These are phyloP conservation scores for Xerocomellus chrysenteron DNA, from an alignment of 768 basidiomycete species.

Conservation along the genomic window DNA sequence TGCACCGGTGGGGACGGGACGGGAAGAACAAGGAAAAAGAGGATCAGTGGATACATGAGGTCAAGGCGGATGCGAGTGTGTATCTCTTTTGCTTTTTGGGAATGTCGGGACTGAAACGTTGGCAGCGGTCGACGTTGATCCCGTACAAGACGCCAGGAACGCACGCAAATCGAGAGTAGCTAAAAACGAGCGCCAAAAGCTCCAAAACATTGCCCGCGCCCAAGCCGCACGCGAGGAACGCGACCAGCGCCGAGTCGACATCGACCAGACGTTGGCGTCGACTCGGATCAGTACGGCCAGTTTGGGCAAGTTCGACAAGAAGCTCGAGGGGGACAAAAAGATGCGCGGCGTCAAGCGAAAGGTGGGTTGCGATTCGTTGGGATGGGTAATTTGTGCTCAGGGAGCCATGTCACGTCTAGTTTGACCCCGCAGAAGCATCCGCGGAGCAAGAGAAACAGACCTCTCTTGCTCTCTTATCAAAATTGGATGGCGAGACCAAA, in stretches of 20 bases:
- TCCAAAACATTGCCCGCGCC: slow-evolving; percentile 69
- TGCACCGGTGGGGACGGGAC: slow-evolving; percentile 83
- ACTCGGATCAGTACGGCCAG: slow-evolving; percentile 87
- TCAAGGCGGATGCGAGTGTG: slow-evolving; percentile 83
- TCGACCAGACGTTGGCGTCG: slow-evolving; percentile 74
- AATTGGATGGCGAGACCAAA: slow-evolving; percentile 72
- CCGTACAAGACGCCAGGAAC: slow-evolving; percentile 69
- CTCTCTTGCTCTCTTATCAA: slow-evolving; percentile 72
- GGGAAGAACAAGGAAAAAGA: slow-evolving; percentile 89
- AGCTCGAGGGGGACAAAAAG: slow-evolving; percentile 90
- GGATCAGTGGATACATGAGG: slow-evolving; percentile 89
- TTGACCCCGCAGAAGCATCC: slow-evolving; percentile 76
- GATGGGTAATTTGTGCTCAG: background rate
- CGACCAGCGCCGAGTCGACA: slow-evolving; percentile 61
- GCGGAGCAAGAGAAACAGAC: slow-evolving; percentile 65
- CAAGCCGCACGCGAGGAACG: slow-evolving; percentile 37
- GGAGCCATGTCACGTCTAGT: slow-evolving; percentile 48
- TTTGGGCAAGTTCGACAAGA: slow-evolving; percentile 92
- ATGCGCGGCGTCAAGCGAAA: slow-evolving; percentile 88
- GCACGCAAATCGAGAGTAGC: slow-evolving; percentile 77
- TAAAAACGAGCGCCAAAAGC: slow-evolving; percentile 80
- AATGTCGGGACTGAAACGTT: background rate
- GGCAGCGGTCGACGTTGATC: slow-evolving; percentile 77
- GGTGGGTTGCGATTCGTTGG: slow-evolving; percentile 41
- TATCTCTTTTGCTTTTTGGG: slow-evolving; percentile 3